phyloP scores from a whole-genome alignment of 495 filamentous ascomycete genomes.

The Penicillium atrosanguineum region DNA sequence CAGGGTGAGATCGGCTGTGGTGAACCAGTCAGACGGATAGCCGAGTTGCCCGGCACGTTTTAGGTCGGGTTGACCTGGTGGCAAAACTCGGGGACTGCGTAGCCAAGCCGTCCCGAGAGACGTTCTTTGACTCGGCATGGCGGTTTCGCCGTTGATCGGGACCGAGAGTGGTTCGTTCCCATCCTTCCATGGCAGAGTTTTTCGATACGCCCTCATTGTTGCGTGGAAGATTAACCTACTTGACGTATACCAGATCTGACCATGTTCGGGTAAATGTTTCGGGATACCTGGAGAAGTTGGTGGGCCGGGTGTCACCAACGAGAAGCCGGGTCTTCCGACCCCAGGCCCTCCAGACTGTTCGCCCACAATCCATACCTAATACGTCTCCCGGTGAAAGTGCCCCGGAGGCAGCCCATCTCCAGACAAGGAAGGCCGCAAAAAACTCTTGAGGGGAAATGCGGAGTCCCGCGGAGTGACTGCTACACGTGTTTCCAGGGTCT shows the following conservation, averaged over 20 bases:
- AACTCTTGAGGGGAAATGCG: conserved; percentile 19
- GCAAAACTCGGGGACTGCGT: conserved; percentile 12
- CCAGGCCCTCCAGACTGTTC: conserved; percentile 20
- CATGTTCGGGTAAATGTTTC: background rate
- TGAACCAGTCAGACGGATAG: conserved; percentile 22
- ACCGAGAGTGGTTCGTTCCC: conserved; percentile 5
- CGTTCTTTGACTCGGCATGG: conserved; percentile 18
- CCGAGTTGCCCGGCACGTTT: conserved; percentile 12
- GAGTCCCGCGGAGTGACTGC: conserved; percentile 16
- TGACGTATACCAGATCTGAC: background rate
- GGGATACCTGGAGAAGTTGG: conserved; percentile 6
- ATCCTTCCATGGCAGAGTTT: background rate
- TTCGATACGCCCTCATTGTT: background rate
- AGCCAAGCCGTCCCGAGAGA: conserved; percentile 1
- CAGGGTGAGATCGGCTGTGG: conserved; percentile 19
- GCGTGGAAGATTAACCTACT: background rate
- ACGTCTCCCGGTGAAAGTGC: conserved; percentile 20
- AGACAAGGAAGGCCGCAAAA: conserved; percentile 1
- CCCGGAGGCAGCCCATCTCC: conserved; percentile 3
- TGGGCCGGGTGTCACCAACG: conserved; percentile 7
- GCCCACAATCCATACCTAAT: conserved; percentile 16
- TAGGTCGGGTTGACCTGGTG: conserved; percentile 12
- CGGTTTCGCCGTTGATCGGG: background rate
- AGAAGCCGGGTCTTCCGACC: conserved; percentile 18
- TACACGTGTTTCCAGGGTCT: conserved; percentile 1